phyloP scores from a whole-genome alignment of 2,329 filamentous ascomycete species.

The Aspergillus pseudoglaucus region DNA sequence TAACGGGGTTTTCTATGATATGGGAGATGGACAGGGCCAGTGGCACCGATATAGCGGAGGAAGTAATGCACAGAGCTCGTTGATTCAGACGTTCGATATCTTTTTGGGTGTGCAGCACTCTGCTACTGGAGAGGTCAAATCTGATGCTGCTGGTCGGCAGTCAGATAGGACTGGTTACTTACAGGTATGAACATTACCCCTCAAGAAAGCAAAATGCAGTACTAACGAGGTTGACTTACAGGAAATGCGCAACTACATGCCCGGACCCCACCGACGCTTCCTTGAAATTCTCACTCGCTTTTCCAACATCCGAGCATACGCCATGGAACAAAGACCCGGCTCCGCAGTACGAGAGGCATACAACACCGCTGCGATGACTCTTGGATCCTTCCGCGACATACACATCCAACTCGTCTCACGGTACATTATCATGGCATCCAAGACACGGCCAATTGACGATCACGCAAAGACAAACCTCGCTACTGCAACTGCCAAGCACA shows the following conservation, averaged over 20 bases:
- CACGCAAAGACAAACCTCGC: conserved; percentile 35
- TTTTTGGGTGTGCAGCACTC: conserved; percentile 46
- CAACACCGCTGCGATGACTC: conserved; percentile 40
- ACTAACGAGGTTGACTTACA: conserved; percentile 15
- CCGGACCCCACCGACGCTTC: conserved; percentile 46
- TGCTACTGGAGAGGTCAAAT: conserved; percentile 28
- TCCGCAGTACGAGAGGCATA: conserved; percentile 37
- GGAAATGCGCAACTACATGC: conserved; percentile 52
- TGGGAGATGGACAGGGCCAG: conserved; percentile 41
- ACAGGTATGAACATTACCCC: conserved; percentile 4
- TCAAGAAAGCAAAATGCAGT: not conserved
- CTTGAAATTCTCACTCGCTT: conserved; percentile 40
- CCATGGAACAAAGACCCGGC: conserved; percentile 28
- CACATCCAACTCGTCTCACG: conserved; percentile 49
- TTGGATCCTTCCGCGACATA: conserved; percentile 44
- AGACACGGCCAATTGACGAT: conserved; percentile 5
- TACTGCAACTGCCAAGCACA: conserved; percentile 38
- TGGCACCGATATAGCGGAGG: conserved; percentile 49
- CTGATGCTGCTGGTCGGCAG: conserved; percentile 13
- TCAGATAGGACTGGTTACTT: conserved; percentile 21
- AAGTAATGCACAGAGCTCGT: conserved; percentile 50
- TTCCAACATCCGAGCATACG: conserved; percentile 43
- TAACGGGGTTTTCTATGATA: conserved; percentile 48
- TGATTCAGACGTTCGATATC: conserved; percentile 50
- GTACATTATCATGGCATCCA: conserved; percentile 46